Conservation (phyloP, 2,329 filamentous ascomycete species). For the Xylaria sp. region DNA sequence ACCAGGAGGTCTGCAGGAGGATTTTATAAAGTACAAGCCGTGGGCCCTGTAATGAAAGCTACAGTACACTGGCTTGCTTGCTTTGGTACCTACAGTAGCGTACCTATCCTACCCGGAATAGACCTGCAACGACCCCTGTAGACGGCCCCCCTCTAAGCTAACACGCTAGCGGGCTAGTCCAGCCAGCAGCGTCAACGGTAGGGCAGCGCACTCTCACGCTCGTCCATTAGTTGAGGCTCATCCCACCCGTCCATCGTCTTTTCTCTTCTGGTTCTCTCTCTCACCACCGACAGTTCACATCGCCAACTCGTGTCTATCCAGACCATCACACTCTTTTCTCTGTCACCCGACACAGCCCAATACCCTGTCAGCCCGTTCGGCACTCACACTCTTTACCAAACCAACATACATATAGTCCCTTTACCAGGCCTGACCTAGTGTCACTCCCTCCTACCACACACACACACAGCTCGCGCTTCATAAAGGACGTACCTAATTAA, state of each 20-base stretch:
- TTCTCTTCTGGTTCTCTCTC: constrained; percentile 6
- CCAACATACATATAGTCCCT: constrained; percentile 3
- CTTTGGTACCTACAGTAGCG: no score
- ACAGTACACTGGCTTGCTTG: no score
- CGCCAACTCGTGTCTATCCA: constrained; percentile 21
- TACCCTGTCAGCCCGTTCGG: constrained; percentile 20
- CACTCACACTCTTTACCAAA: constrained; percentile 28
- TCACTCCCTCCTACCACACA: neutral
- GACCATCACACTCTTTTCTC: constrained; percentile 26
- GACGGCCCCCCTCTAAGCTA: neutral
- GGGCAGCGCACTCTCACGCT: neutral
- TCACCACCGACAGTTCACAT: constrained; percentile 13
- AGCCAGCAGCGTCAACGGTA: neutral
- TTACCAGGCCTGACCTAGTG: constrained; percentile 14
- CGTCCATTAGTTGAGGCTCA: constrained; percentile 17
- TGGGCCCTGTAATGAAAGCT: no score
- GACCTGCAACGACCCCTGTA: neutral
- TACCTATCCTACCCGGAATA: no score
- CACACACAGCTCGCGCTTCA: neutral
- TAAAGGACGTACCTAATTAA: neutral
- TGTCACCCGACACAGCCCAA: constrained; percentile 5
- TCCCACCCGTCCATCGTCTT: neutral
- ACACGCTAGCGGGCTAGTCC: neutral
- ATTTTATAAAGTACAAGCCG: no score
- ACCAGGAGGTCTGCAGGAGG: no score